Percentiles rank a stretch among this genome's conserved stretches.
Evolutionary conservation across 441 rosid genomes (phyloP).

Genomic region (Gossypium trilobum): DNA sequence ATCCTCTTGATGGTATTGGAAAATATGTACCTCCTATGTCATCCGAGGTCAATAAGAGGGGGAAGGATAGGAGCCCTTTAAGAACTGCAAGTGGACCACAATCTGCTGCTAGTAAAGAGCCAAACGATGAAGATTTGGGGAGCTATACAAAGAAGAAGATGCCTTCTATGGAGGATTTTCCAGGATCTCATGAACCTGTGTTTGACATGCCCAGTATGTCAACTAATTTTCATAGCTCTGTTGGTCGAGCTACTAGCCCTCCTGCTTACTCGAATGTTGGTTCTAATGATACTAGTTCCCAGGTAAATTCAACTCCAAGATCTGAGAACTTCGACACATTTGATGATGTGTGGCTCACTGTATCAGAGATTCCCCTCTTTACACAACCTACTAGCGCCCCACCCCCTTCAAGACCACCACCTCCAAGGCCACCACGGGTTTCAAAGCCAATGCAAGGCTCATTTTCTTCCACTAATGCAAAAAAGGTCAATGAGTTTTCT

Average conservation of each 20-base stretch:
- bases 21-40: constrained; percentile 40
- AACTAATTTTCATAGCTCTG: constrained; percentile 27
- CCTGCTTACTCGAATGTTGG: constrained; percentile 31
- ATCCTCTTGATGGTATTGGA: constrained; percentile 54
- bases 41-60: constrained; percentile 33
- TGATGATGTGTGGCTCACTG: constrained; percentile 80
- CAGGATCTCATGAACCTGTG: constrained; percentile 31
- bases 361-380: constrained; percentile 80
- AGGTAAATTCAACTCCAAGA: constrained; percentile 29
- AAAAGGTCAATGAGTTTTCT: constrained; percentile 40
- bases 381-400: constrained; percentile 75
- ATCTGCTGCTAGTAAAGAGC: constrained; percentile 32
- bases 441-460: constrained; percentile 32
- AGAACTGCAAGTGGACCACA: constrained; percentile 37
- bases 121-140: constrained; percentile 36
- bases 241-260: constrained; percentile 34
- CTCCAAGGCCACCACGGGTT: constrained; percentile 65
- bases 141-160: constrained; percentile 30
- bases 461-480: constrained; percentile 30
- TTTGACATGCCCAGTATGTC: constrained; percentile 41
- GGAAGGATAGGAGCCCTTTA: constrained; percentile 38
- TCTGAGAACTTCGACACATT: constrained; percentile 41
- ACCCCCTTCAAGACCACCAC: constrained; percentile 92
- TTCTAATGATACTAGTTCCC: constrained; percentile 33
- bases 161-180: constrained; percentile 30